These are phyloP conservation scores for Xylariaceae sp. DNA, from an alignment of 2,329 filamentous ascomycete genomes.

Conservation along the genomic window DNA sequence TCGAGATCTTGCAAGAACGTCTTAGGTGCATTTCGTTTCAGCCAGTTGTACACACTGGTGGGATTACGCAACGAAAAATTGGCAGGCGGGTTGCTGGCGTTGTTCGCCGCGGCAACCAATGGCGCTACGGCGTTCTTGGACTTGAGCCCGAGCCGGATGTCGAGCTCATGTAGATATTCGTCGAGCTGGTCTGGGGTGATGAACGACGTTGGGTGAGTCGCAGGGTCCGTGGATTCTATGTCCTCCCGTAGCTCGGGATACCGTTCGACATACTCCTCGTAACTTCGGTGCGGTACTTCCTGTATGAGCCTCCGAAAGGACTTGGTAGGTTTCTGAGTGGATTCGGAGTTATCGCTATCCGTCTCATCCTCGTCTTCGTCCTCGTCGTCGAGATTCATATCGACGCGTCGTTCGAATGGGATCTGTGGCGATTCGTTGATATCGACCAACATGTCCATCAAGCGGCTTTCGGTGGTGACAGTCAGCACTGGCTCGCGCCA, in stretches of 20 bases:
- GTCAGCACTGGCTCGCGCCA: conserved; percentile 19
- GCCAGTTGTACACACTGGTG: conserved; percentile 92
- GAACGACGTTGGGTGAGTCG: conserved; percentile 59
- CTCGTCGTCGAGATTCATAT: conserved; percentile 53
- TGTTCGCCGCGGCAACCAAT: conserved; percentile 36
- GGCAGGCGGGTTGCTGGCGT: conserved; percentile 33
- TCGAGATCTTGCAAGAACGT: conserved; percentile 78
- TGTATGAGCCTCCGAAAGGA: conserved; percentile 48
- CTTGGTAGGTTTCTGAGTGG: conserved; percentile 40
- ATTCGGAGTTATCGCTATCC: conserved; percentile 39
- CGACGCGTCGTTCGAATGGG: conserved; percentile 67
- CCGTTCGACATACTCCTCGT: conserved; percentile 55
- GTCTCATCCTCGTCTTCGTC: conserved; percentile 40
- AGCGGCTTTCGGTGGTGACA: conserved; percentile 54
- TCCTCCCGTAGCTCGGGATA: conserved; percentile 55
- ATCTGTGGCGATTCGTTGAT: conserved; percentile 82
- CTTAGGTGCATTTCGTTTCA: conserved; percentile 77
- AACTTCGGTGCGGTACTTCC: conserved; percentile 50
- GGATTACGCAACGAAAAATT: conserved; percentile 67
- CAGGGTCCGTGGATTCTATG: conserved; percentile 47
- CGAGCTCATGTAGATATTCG: conserved; percentile 65
- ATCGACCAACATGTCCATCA: conserved; percentile 84
- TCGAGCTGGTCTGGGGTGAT: conserved; percentile 67
- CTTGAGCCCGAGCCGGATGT: conserved; percentile 46
- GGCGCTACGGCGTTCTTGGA: conserved; percentile 50